phyloP scores from a whole-genome alignment of 2,329 filamentous ascomycete species.

The Beauveria australis region DNA sequence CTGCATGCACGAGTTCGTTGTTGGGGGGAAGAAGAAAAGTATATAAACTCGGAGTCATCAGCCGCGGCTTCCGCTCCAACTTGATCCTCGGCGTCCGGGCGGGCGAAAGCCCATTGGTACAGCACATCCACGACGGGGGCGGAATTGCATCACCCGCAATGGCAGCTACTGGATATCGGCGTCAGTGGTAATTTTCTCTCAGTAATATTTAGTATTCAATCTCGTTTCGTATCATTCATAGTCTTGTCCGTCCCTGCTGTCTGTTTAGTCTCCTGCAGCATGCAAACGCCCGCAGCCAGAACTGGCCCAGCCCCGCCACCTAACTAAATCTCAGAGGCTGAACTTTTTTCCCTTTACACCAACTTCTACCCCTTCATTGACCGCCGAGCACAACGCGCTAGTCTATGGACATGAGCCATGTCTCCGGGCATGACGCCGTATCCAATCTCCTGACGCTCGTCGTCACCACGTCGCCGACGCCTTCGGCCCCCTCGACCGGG shows the following conservation, averaged over 20 bases:
- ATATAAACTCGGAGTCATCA: background rate
- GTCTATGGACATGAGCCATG: constrained; percentile 4
- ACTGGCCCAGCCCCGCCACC: background rate
- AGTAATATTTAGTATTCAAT: too few species aligned
- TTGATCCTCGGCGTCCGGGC: background rate
- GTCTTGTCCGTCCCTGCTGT: background rate
- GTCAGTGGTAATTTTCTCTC: too few species aligned
- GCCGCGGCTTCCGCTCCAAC: background rate
- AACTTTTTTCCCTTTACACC: constrained; percentile 3
- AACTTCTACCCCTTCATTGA: background rate
- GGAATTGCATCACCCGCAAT: background rate
- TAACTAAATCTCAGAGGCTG: background rate
- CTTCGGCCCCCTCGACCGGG: constrained; percentile 44
- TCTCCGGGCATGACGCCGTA: background rate
- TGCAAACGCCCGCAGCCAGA: background rate
- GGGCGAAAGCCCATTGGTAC: background rate
- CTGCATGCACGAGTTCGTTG: too few species aligned
- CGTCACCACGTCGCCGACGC: constrained; percentile 48
- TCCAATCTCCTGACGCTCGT: constrained; percentile 25
- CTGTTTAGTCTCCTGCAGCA: background rate
- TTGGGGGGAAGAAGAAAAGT: background rate
- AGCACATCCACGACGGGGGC: background rate
- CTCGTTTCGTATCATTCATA: background rate
- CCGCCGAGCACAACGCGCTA: background rate
- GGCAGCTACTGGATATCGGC: background rate